Percentiles rank a stretch among this genome's conserved stretches.
Conservation (phyloP, 352 stramenopile genomes). For the Globisporangium cylindrosporum region DNA sequence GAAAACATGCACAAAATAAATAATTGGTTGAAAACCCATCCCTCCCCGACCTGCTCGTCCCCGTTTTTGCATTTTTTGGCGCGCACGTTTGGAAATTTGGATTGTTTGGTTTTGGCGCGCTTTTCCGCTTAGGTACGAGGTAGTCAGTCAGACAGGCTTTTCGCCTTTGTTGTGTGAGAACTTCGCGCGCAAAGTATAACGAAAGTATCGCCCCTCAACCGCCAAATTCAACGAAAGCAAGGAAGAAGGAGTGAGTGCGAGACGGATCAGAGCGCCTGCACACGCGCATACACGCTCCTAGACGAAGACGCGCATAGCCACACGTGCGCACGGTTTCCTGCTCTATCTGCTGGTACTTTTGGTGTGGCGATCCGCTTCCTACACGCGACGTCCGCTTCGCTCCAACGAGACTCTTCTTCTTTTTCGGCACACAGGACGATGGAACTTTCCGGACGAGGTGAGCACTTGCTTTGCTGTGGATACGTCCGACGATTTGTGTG, state of each 20-base stretch:
- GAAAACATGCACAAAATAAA: background rate
- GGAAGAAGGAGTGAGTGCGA: background rate
- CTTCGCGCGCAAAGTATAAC: constrained; percentile 2
- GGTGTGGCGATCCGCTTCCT: background rate
- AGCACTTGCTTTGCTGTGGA: background rate
- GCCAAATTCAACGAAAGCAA: constrained; percentile 3
- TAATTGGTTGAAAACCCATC: background rate
- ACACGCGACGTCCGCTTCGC: background rate
- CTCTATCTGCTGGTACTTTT: background rate
- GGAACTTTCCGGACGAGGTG: constrained; percentile 17
- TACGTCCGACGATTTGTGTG: background rate
- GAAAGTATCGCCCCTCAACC: background rate
- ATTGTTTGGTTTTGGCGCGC: constrained; percentile 33
- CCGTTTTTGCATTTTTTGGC: background rate
- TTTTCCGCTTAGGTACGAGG: constrained; percentile 24
- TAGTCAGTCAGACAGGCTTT: background rate
- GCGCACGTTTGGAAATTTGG: constrained; percentile 7
- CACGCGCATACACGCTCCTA: background rate
- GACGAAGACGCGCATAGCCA: background rate
- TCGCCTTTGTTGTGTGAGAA: background rate
- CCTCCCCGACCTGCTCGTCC: background rate
- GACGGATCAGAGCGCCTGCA: background rate
- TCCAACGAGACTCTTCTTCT: background rate
- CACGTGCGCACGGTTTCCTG: background rate
- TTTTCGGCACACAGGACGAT: constrained; percentile 2